Evolutionary conservation across 2,329 filamentous ascomycete species (phyloP), one percentile per base, ranked within the genome.

Genomic region (Achaetomium macrosporum): DNA sequence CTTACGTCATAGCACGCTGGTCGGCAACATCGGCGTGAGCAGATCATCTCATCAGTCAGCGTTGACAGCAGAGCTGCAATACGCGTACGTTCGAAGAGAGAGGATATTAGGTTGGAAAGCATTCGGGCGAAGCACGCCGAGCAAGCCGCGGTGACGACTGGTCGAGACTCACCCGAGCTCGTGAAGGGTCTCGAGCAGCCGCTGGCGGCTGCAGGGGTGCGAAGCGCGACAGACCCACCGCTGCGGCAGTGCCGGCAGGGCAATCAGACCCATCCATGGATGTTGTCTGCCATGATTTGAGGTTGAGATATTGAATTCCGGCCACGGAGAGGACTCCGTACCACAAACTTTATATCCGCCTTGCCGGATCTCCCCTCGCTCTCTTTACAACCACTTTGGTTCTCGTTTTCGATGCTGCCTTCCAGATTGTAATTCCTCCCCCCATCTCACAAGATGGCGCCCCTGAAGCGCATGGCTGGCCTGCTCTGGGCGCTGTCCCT

Each of bases 211-310:
- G 56, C 53, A 52, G 36, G 54, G 56, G 47, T 49, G 45, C 31
- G 9, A 29, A 12, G 25, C 30, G n/a, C 16, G 19, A 17, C 29
- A n/a, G 19, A 36, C 47, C 56, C 56, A 52, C 53, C 29, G 33
- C 36, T 56, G 56, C 56, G 56, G 56, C 56, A 53, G 53, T 56
- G 53, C 50, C 43, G 40, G 42, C 50, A 54, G 35, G 51, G 47
- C 35, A 19, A 36, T 30, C 44, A 35, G n/a, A 37, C 16, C 30
- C 40, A 49, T n/a, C n/a, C n/a, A n/a, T n/a, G n/a, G n/a, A n/a
- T 40, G 49, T 37, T 39, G 37, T 37, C 10, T 33, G 40, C 36
- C 49, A 20, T 50, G 49, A 53, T 55, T 53, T 29, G 47, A 48
- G 49, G 36, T 54, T 57, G 36, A 50, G 15, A 41, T 17, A n/a